Evolutionary conservation across 257 asterid genomes (phyloP), one percentile per base, ranked within the genome.

Genomic region (Solanum clarkiae): DNA sequence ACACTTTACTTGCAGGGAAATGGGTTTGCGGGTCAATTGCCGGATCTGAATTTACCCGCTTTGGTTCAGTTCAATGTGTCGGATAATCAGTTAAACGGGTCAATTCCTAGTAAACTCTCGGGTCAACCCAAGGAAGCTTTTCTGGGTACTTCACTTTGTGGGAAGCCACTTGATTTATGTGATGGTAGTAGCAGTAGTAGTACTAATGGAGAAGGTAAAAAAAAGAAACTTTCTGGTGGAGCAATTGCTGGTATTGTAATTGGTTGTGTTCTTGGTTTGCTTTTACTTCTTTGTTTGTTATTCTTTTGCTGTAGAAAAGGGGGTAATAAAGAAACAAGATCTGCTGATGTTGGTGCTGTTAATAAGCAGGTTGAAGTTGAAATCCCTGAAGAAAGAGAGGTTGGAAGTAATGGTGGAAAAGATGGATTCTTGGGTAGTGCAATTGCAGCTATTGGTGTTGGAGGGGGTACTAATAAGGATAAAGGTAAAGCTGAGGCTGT

Each of bases 231-330:
- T 57, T 94, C 99, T 53, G 95, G 94, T 44, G 99, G 98, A 8
- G 98, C 98, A 15, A 94, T 97, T 72, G 98, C 97, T 47, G 98
- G 99, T 63, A 95, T 95, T 36, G 90, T 95, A 70, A 88, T 93
- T 10, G 99, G 97, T 18, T 88, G 90, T n/a, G 87, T 93, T 8
- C 12, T 93, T 22, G 98, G 91, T 20, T 69, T 91, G 66, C 29
- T 97, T 54, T 40, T 94, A 55, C 26, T 94, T 60, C 84, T 95
- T 40, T 56, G 93, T 74, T 86, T 94, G 5, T 9, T 92, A 17
- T 85, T 97, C 83, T 89, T 93, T 47, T 72, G 92, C 86, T 94
- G 97, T 87, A 92, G 97, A 81, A 81, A 84, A 65, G 81, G 84
- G 69, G 83, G 88, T 12, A 84, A 89, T 42, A 90, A 88, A 77